Conservation (phyloP, 371 early-diverging fungal genomes). For the Rhizopus stolonifer region DNA sequence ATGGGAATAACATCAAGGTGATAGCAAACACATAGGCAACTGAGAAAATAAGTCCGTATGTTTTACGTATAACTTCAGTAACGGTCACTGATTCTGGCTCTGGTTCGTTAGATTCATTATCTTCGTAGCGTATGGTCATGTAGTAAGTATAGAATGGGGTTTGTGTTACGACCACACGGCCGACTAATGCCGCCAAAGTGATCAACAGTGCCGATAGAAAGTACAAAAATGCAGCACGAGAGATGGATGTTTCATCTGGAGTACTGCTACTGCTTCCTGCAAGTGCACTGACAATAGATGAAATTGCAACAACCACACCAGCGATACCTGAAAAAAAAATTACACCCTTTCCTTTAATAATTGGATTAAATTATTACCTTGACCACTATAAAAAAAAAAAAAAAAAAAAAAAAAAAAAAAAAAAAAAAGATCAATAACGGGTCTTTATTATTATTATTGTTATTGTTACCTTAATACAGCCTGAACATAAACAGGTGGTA, state of each 20-base stretch:
- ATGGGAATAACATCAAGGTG: constrained; percentile 77
- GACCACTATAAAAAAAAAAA: constrained; percentile 36
- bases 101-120: constrained; percentile 3
- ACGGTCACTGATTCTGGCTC: constrained; percentile 16
- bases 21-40: constrained; percentile 62
- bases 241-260: constrained; percentile 36
- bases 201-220: constrained; percentile 54
- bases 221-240: constrained; percentile 58
- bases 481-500: constrained; percentile 71
- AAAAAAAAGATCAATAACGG: no score
- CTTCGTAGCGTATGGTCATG: constrained; percentile 18
- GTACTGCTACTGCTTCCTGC: constrained; percentile 17
- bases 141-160: constrained; percentile 54
- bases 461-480: constrained; percentile 66
- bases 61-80: constrained; percentile 27
- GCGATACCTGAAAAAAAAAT: constrained; percentile 41
- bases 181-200: constrained; percentile 47
- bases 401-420: no score
- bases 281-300: constrained; percentile 54
- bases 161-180: constrained; percentile 40
- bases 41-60: constrained; percentile 47
- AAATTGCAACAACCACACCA: constrained; percentile 60
- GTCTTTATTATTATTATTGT: background rate
- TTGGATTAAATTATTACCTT: constrained; percentile 34
- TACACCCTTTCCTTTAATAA: background rate